These are phyloP conservation scores for Thraustochytrium sp. DNA, from an alignment of 352 stramenopile species.

Conservation along the genomic window DNA sequence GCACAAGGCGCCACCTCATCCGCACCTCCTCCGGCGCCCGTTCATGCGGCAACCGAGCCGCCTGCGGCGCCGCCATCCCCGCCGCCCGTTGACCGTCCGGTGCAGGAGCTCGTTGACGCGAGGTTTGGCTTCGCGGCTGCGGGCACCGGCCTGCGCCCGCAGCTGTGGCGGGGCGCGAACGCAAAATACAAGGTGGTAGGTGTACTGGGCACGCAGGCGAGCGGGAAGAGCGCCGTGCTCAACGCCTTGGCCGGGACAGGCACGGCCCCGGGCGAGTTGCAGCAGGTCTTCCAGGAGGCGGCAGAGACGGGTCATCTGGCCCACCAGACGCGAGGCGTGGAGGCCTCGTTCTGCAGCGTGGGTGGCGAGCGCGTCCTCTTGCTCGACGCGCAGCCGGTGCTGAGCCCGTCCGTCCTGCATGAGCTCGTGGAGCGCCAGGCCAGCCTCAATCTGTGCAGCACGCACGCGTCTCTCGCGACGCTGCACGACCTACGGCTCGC, in stretches of 20 bases:
- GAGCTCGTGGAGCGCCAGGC: background rate
- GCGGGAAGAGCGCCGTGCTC: conserved; percentile 6
- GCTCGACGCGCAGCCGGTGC: conserved; percentile 16
- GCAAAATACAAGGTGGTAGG: background rate
- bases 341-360: background rate
- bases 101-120: background rate
- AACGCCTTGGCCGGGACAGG: background rate
- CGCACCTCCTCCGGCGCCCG: background rate
- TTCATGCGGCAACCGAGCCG: background rate
- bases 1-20: too few species aligned
- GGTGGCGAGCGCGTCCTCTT: background rate
- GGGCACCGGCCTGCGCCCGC: background rate
- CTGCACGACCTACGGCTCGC: background rate
- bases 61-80: background rate
- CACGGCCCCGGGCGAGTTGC: background rate
- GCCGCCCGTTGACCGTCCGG: background rate
- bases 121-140: background rate
- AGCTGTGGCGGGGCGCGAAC: background rate
- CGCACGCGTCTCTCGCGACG: background rate
- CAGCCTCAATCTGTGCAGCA: background rate
- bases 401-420: conserved; percentile 6
- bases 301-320: background rate
- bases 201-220: background rate
- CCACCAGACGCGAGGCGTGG: background rate
- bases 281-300: too few species aligned